Conservation (phyloP, 179 eudicot genomes). For the Camellia oleifera region DNA sequence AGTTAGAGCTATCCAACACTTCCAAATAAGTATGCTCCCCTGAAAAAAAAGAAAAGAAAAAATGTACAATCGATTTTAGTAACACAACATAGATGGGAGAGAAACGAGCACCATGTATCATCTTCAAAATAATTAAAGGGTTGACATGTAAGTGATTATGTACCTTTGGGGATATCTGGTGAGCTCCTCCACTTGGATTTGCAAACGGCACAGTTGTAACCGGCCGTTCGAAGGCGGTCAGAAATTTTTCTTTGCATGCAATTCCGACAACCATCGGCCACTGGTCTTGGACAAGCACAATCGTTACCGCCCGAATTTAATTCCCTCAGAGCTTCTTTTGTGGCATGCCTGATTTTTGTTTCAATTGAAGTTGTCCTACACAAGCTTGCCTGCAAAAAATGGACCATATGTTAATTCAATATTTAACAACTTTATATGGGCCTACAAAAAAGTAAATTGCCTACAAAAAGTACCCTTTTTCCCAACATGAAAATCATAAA, state of each 20-base stretch:
- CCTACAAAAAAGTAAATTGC: too few species aligned
- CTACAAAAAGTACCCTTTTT: not conserved
- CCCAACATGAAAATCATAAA: not conserved
- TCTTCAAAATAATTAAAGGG: too few species aligned
- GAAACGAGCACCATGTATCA: too few species aligned
- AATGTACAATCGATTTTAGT: not conserved
- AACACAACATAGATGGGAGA: not conserved
- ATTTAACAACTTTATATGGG: too few species aligned
- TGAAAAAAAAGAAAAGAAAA: not conserved
- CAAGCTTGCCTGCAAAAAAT: conserved; percentile 34
- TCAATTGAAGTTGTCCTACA: conserved; percentile 38
- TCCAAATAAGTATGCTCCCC: conserved; percentile 33
- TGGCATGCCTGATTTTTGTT: conserved; percentile 34
- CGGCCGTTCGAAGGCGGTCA: conserved; percentile 26
- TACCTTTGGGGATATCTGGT: conserved; percentile 45
- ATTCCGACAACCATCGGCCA: conserved; percentile 23
- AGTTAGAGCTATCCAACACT: conserved; percentile 22
- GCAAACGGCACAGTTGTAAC: conserved; percentile 33
- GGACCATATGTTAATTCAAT: not conserved
- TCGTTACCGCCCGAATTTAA: not conserved
- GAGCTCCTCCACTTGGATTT: conserved; percentile 50
- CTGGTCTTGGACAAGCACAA: conserved; percentile 31
- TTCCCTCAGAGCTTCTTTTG: conserved; percentile 37
- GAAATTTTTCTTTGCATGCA: conserved; percentile 33
- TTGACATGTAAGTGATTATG: not conserved